Evolutionary conservation across 352 stramenopile species (phyloP), one percentile per base, ranked within the genome.

Genomic region (Aphanomyces cochlioides): DNA sequence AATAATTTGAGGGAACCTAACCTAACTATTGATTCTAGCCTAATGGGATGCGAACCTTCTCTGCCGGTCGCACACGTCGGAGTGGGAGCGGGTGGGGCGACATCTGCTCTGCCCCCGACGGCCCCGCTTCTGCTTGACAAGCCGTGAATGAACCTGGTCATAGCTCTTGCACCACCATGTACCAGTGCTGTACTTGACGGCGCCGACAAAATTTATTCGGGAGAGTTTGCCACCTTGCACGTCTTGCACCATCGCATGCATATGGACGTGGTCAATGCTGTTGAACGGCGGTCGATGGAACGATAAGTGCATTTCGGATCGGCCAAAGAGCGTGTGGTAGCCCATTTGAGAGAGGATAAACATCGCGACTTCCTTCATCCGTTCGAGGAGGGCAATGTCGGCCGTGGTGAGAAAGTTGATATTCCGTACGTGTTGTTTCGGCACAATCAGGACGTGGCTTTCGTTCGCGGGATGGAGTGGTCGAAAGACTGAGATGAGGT

Each of bases 241-340:
- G 66, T 78, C 77, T 50, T 75, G 82, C 15, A 80, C 81, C 66
- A 95, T 93, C 17, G 85, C 85, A 75, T 95, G 87, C 85, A 95
- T 93, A 80, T 95, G 87, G 47, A 95, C 84, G 74, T 95, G 87
- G 74, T 95, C 87, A 72, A 95, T 95, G 73, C 84, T 92, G 79
- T 95, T 95, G 74, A 95, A 95, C 17, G 87, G 87, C 8, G 87
- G 87, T 21, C 80, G 86, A 73, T 95, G 87, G 73, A 95, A 95
- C 1, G 87, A 85, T 17, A 90, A 89, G 57, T 74, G 56, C 77
- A 90, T 17, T 56, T 87, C 76, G n/a, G 65, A 72, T 28, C 28
- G 28, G 2, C 28, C 28, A 39, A 83, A 72, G 43, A 77, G 56
- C 56, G 69, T 68, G 13, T 64, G 28, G 54, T 47, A 63, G 5